Base-by-base conservation (phyloP, 768 basidiomycete species). In the Dacryopinax spathularia region DNA sequence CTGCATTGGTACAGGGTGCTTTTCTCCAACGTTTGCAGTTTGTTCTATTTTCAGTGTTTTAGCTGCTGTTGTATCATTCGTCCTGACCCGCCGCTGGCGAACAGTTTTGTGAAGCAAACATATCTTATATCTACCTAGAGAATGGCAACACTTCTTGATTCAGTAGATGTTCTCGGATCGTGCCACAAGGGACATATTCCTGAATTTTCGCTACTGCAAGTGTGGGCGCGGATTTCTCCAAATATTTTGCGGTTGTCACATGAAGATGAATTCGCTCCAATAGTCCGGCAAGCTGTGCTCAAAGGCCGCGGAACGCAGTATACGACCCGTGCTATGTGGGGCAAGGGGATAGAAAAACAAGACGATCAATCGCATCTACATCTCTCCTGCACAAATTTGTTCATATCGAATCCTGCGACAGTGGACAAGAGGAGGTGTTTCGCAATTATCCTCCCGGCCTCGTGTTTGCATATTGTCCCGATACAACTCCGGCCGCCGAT, bases 1-100 rank as follows among this genome's bases (percentile, higher is more conserved):
- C 2, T 90, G 89, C 68, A 69, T 70, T 41, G 88, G 89, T 2
- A 69, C 75, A 4, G 63, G 70, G 35, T 91, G 89, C 66, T 91
- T 87, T 87, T 72, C 72, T 62, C 65, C 77, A 33, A 91, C 89
- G 2, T 89, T 91, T 68, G 48, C 48, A 4, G 48, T 29, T 7
- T 56, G 48, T 18, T 5, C 48, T 6, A 56, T 56, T 20, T 27
- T 29, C 6, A 76, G 76, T 72, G 72, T 86, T 60, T 75, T 79
- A 56, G 70, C 76, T 33, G 73, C 69, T 1, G 73, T 78, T 0
- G 78, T 81, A 27, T 63, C 78, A 2, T 60, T 81, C 13, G 79
- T 86, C 13, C 34, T 60, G 13, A 37, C 34, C 2, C 48, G 63
- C 18, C 44, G 63, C 31, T 56, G 48, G 48, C 48, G 48, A 5